A percentile compares a stretch with the other conserved stretches of the same genome.
phyloP scores from a whole-genome alignment of 2,329 filamentous ascomycete species.

The Dothistroma pini region DNA sequence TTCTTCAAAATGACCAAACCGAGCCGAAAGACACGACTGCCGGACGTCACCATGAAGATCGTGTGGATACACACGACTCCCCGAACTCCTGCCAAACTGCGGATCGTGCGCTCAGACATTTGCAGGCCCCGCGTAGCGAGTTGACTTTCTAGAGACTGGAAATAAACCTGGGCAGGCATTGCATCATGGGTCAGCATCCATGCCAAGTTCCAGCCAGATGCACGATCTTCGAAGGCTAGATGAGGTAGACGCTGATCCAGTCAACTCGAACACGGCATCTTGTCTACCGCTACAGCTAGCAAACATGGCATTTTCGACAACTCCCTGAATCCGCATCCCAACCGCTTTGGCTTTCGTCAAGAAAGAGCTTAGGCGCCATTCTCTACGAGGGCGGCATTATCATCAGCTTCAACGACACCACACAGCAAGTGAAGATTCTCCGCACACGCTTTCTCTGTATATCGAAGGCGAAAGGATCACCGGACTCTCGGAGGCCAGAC shows the following conservation, averaged over 20 bases:
- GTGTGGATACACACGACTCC: neutral
- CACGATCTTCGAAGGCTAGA: neutral
- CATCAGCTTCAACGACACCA: neutral
- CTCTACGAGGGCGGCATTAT: neutral
- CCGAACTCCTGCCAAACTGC: neutral
- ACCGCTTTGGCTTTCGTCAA: neutral
- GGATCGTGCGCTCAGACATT: neutral
- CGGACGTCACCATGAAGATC: neutral
- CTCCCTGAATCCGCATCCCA: neutral
- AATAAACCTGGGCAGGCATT: too few species aligned
- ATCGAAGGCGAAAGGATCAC: neutral
- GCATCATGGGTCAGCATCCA: neutral
- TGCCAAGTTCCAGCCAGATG: neutral
- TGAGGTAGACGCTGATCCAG: neutral
- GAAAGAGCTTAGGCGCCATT: neutral
- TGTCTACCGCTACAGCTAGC: neutral
- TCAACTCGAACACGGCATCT: too few species aligned
- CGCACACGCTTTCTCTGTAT: neutral
- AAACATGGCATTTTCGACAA: neutral
- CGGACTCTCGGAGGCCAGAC: neutral
- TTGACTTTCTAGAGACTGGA: too few species aligned
- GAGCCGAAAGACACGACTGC: neutral
- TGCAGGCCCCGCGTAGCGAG: too few species aligned
- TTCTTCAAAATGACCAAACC: neutral
- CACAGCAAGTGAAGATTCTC: neutral